Evolutionary conservation across 2,329 filamentous ascomycete genomes (phyloP).

Genomic region (Penicillium sp.): DNA sequence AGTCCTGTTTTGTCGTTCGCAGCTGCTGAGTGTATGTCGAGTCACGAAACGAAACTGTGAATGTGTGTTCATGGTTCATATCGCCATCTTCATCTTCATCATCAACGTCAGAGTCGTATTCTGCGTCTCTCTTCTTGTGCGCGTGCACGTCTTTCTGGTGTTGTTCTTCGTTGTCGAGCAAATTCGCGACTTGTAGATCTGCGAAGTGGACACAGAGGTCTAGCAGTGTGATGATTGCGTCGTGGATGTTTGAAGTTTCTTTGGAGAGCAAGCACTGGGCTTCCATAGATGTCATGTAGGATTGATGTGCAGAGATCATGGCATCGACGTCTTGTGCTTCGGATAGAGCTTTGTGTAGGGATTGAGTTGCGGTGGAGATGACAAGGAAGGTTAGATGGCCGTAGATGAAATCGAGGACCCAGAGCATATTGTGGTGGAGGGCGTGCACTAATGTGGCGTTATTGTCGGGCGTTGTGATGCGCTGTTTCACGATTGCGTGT

Average conservation of each 20-base stretch:
- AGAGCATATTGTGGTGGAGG: slow-evolving; percentile 66
- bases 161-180: slow-evolving; percentile 25
- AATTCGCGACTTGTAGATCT: slow-evolving; percentile 51
- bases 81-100: slow-evolving; percentile 28
- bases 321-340: slow-evolving; percentile 69
- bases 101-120: slow-evolving; percentile 20
- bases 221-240: slow-evolving; percentile 69
- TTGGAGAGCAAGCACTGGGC: slow-evolving; percentile 66
- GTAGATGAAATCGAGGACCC: slow-evolving; percentile 72
- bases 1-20: slow-evolving; percentile 57
- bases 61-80: slow-evolving; percentile 42
- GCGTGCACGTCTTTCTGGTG: background rate
- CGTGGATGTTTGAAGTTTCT: slow-evolving; percentile 66
- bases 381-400: slow-evolving; percentile 73
- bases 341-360: slow-evolving; percentile 57
- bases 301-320: slow-evolving; percentile 68
- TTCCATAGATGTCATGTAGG: slow-evolving; percentile 60
- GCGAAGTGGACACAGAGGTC: slow-evolving; percentile 70
- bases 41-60: slow-evolving; percentile 37
- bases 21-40: slow-evolving; percentile 53
- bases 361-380: slow-evolving; percentile 56
- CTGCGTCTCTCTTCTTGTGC: background rate
- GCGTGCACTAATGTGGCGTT: slow-evolving; percentile 38
- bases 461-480: slow-evolving; percentile 32
- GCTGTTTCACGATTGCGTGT: slow-evolving; percentile 58